These are phyloP conservation scores for Pleomassaria siparia DNA, from an alignment of 2,329 filamentous ascomycete genomes.

Conservation along the genomic window DNA sequence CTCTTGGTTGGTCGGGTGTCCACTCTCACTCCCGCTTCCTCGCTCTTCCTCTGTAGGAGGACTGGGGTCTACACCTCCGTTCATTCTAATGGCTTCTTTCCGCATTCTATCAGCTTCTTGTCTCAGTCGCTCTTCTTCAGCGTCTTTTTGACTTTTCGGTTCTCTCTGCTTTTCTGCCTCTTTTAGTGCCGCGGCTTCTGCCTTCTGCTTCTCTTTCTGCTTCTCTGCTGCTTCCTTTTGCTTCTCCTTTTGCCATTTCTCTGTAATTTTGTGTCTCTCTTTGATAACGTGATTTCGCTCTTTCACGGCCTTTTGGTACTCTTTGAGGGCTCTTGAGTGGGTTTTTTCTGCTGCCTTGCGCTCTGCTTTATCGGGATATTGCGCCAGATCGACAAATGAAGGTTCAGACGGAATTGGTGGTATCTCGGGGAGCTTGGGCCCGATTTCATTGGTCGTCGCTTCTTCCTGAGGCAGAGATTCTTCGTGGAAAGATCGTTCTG, in stretches of 20 bases:
- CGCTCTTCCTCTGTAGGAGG: background rate
- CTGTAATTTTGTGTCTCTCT: conserved; percentile 62
- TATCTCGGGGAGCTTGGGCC: conserved; percentile 47
- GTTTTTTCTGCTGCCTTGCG: conserved; percentile 72
- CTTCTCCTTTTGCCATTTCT: conserved; percentile 44
- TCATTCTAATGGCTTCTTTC: background rate
- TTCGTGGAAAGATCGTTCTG: background rate
- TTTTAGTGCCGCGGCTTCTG: conserved; percentile 16
- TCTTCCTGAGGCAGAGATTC: conserved; percentile 2
- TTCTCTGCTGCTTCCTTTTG: conserved; percentile 11
- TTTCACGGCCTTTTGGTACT: conserved; percentile 67
- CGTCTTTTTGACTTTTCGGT: conserved; percentile 10
- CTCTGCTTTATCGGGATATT: conserved; percentile 64
- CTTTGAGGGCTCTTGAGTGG: conserved; percentile 62
- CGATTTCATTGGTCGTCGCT: conserved; percentile 4
- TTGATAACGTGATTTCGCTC: conserved; percentile 65
- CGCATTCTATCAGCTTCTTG: background rate
- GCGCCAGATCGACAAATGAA: conserved; percentile 57
- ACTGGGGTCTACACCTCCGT: background rate
- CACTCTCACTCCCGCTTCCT: background rate
- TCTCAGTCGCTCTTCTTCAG: background rate
- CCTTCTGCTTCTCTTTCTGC: conserved; percentile 24
- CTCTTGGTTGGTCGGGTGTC: background rate
- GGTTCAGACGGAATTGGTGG: conserved; percentile 58
- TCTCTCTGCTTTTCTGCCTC: conserved; percentile 30